Base-by-base conservation (phyloP, 1,139 yeast genomes). In the Hyphopichia pseudoburtonii region DNA sequence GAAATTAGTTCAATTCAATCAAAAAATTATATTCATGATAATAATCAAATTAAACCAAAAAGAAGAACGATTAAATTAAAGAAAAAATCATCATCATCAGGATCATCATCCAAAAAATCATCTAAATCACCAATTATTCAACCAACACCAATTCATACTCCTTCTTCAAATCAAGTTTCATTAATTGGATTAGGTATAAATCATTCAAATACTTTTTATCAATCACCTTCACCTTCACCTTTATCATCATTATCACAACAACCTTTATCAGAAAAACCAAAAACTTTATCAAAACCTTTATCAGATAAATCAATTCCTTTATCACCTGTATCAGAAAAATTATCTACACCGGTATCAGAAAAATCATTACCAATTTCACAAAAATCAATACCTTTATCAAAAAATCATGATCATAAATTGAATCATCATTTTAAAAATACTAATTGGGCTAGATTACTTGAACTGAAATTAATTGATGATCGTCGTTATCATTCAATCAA, bases 1-100 rank as follows among this genome's bases (percentile, higher is more conserved):
- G 72, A 73, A 43, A 75, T 78, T 34, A 66, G 76, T 10, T 56
- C 63, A 22, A 74, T 77, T 42, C 82, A 77, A 52, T 55, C 73
- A 7, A 66, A 60, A 40, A 67, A 64, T 37, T 62, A 64, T 44
- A 68, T 56, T 36, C 51, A 56, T 41, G 55, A 53, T 36, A 54
- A 45, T 40, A 60, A 57, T 41, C 52, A 54, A 28, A 58, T 24
- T 49, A 68, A 64, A 41, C 81, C 81, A 9, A 70, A 68, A 48
- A 63, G 83, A 51, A 61, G 83, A 51, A 62, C 57, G 3, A 70
- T 78, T 32, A 73, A 66, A 44, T 45, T 48, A 40, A 40, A 45
- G 19, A 27, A 23, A 23, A 29, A 35, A 34, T 7, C n/a, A 16
- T 27, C 18, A 25, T 40, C 40, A 10, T 35, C 38, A 17, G 18